Evolutionary conservation across 169 alveolate species (phyloP), one percentile per base, ranked within the genome.

Genomic region (Plasmodium relictum): DNA sequence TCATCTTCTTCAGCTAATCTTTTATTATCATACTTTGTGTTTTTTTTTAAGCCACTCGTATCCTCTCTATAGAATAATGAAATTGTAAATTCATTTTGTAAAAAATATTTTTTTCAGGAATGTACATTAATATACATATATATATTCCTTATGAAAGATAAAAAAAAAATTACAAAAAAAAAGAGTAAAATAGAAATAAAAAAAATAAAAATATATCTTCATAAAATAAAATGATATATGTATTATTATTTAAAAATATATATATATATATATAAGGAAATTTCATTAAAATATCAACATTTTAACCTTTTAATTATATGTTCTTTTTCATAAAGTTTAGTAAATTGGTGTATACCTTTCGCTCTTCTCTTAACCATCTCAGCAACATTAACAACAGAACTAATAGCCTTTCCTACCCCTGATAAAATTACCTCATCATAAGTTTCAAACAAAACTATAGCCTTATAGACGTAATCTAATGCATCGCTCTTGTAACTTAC

Each of bases 321-420:
- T 42, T 78, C 89, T 56, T 78, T 78, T 58, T 78, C 89, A 52
- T 78, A 78, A 16, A 78, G 52, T 31, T 83, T 44, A 48, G 86
- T 69, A 45, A 71, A 83, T 31, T 83, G 91, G 61, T 83, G 91
- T 54, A 83, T 5, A 14, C 91, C 91, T 26, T 66, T 70, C 20
- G 70, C 85, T 24, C 91, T 83, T 31, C 91, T 83, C 73, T 83
- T 83, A 8, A 70, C 73, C 91, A 83, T 83, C 63, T 83, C 91
- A 24, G 91, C 91, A 8, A 83, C 91, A 18, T 83, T 70, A 48
- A 83, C 91, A 61, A 83, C 91, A n/a, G 80, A 70, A 45, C 74
- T 83, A 31, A 83, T 83, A 42, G 91, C 91, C 54, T 69, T 83
- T n/a, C 91, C 91, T n/a, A 83, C 85, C 22, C 91, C 91, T n/a